Base-by-base conservation (phyloP, 441 rosid genomes). In the Erysimum pusillum region DNA sequence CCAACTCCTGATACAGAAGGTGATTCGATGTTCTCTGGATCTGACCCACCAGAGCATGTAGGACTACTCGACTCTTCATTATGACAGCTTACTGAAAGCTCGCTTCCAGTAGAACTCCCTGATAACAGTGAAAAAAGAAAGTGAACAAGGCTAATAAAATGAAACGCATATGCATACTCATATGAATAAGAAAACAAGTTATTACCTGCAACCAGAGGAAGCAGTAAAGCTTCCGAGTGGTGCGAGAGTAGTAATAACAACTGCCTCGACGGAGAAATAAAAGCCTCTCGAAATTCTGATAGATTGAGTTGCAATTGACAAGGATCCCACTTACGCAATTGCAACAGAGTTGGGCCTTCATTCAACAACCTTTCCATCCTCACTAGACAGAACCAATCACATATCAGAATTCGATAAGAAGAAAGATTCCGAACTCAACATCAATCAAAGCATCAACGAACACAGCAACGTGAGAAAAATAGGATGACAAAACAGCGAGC, bases 261-360 rank as follows among this genome's bases (percentile, higher is more conserved):
- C 74, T 90, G 87, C 83, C 91, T 90, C 60, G 94, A 83, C 2
- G 99, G 99, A 75, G 98, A 96, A 46, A 96, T 86, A 81, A 88
- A 93, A 76, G 91, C 98, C 77, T 93, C 96, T 5, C 89, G 92
- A 81, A 85, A 96, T 71, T 96, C 98, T 20, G 97, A 87, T 49
- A 89, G 82, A 61, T 92, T 78, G 56, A 85, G 79, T 70, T 80
- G 86, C 80, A 82, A 69, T 67, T 61, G 82, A 48, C 91, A 84
- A 61, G 92, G 89, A 28, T 58, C 84, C 97, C 99, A 96, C 86
- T 87, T 89, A 63, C 79, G 92, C 87, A 96, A 72, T 84, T 89
- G 98, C 83, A 93, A 82, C 73, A 91, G 61, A 8, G 89, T 75
- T 71, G 87, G 93, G 53, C 81, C 84, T 84, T 85, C 90, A 32